A percentile compares a stretch with the other conserved stretches of the same genome.
These are phyloP conservation scores for Quercus mongolica DNA, from an alignment of 306 rosid genomes.

Conservation along the genomic window DNA sequence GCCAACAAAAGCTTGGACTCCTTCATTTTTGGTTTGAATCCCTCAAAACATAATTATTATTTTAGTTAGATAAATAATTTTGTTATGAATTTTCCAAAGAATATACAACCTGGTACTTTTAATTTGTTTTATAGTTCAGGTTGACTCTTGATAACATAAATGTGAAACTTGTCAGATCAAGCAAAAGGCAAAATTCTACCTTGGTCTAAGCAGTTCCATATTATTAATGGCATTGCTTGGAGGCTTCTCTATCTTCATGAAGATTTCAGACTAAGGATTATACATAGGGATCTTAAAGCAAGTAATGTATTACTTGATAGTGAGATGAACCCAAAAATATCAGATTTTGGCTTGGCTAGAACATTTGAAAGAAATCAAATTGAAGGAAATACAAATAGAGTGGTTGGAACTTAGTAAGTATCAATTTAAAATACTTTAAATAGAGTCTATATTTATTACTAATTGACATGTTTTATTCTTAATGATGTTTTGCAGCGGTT, in stretches of 20 bases:
- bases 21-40: slow-evolving; percentile 35
- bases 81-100: background rate
- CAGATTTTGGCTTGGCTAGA: slow-evolving; percentile 46
- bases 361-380: slow-evolving; percentile 32
- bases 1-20: slow-evolving; percentile 37
- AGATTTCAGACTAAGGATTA: slow-evolving; percentile 41
- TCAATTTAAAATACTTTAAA: no score
- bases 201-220: slow-evolving; percentile 42
- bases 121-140: background rate
- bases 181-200: slow-evolving; percentile 18
- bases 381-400: slow-evolving; percentile 13
- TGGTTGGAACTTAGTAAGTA: slow-evolving; percentile 35
- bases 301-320: slow-evolving; percentile 37
- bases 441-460: background rate
- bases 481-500: slow-evolving; percentile 24
- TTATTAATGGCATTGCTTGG: slow-evolving; percentile 38
- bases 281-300: slow-evolving; percentile 42
- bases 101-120: background rate
- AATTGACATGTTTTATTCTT: background rate
- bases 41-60: background rate
- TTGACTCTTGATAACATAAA: background rate
- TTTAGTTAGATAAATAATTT: background rate
- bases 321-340: slow-evolving; percentile 36
- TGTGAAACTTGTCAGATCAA: slow-evolving; percentile 16
- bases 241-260: slow-evolving; percentile 63